Evolutionary conservation across 495 filamentous ascomycete genomes (phyloP).

Genomic region (Hypoxylon fuscum): DNA sequence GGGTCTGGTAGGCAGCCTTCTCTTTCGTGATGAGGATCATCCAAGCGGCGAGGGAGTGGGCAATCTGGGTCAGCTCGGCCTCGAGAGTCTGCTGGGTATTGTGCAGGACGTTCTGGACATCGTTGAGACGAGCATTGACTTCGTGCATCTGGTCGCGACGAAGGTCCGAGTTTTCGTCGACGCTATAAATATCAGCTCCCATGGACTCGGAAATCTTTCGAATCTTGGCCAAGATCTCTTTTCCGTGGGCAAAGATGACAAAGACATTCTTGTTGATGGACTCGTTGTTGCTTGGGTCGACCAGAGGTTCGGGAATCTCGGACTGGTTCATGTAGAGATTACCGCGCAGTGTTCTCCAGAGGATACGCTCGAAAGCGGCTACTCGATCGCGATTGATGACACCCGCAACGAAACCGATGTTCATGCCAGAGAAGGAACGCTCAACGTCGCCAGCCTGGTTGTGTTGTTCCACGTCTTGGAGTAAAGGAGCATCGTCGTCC

Average conservation of each 20-base stretch:
- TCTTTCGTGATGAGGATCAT: conserved; percentile 98
- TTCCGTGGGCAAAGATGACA: conserved; percentile 98
- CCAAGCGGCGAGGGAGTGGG: conserved; percentile 89
- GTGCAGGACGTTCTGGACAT: conserved; percentile 87
- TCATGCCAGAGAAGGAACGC: conserved; percentile 92
- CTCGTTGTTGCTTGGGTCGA: conserved; percentile 92
- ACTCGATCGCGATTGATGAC: conserved; percentile 94
- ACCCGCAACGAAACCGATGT: conserved; percentile 99
- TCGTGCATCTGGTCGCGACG: conserved; percentile 95
- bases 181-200: conserved; percentile 91
- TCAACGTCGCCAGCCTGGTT: conserved; percentile 77
- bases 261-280: conserved; percentile 96
- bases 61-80: conserved; percentile 91
- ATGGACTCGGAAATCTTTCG: conserved; percentile 98
- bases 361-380: conserved; percentile 92
- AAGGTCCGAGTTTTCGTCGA: conserved; percentile 96
- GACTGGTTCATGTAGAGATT: conserved; percentile 99
- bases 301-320: conserved; percentile 93
- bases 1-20: conserved; percentile 95
- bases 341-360: conserved; percentile 95
- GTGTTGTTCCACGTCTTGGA: conserved; percentile 88
- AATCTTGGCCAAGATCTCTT: conserved; percentile 97
- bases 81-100: conserved; percentile 98
- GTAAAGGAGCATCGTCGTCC: conserved; percentile 80
- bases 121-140: conserved; percentile 89